Evolutionary conservation across 2,329 filamentous ascomycete species (phyloP).

Genomic region (Pseudopithomyces chartarum): DNA sequence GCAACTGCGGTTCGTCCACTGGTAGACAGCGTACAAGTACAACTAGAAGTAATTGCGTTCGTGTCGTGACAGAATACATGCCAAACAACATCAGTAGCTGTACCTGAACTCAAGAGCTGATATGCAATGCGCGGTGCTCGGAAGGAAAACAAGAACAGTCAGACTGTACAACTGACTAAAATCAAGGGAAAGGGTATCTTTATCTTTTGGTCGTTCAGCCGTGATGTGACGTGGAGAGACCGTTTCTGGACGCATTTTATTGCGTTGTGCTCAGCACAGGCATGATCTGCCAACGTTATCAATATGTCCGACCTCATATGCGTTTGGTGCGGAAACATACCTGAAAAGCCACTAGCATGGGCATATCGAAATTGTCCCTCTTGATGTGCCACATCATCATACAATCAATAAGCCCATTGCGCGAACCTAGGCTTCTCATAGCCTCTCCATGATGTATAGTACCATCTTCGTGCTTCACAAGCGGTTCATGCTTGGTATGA

Average conservation of each 20-base stretch:
- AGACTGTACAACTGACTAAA: background rate
- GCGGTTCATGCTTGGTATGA: slow-evolving; percentile 26
- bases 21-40: slow-evolving; percentile 12
- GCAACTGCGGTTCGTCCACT: slow-evolving; percentile 5
- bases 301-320: background rate
- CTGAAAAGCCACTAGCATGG: slow-evolving; percentile 98
- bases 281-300: slow-evolving; percentile 32
- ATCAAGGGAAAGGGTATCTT: slow-evolving; percentile 1
- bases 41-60: slow-evolving; percentile 5
- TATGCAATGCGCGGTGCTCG: background rate
- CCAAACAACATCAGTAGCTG: background rate
- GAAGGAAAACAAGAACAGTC: background rate
- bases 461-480: slow-evolving; percentile 37
- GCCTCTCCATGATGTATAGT: slow-evolving; percentile 64
- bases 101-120: background rate
- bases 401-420: slow-evolving; percentile 87
- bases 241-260: background rate
- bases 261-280: slow-evolving; percentile 25
- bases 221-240: background rate
- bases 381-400: slow-evolving; percentile 98
- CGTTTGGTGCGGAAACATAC: slow-evolving; percentile 65
- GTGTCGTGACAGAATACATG: background rate
- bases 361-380: slow-evolving; percentile 95
- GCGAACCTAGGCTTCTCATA: slow-evolving; percentile 75
- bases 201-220: background rate